A percentile compares a stretch with the other conserved stretches of the same genome.
Conservation (phyloP, 2,329 filamentous ascomycete genomes). For the Monilinia polystroma region DNA sequence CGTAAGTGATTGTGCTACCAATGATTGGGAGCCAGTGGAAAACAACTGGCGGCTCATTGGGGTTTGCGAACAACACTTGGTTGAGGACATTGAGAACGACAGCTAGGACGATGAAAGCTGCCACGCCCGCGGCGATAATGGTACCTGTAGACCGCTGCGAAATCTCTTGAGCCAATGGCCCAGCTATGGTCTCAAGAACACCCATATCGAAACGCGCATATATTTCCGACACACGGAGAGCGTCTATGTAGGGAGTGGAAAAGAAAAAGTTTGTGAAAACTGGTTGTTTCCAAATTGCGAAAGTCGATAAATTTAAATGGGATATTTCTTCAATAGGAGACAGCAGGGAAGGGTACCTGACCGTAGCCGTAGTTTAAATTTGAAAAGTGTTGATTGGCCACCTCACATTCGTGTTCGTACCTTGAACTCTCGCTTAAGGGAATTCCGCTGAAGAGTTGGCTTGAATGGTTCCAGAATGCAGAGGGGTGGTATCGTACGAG, state of each 20-base stretch:
- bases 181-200: conserved; percentile 36
- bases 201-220: conserved; percentile 32
- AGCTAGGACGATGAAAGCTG: conserved; percentile 49
- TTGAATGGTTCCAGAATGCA: not conserved
- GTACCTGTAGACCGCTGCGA: conserved; percentile 35
- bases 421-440: conserved; percentile 11
- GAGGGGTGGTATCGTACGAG: conserved; percentile 10
- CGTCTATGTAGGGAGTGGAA: not conserved
- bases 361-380: conserved; percentile 1
- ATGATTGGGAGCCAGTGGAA: conserved; percentile 82
- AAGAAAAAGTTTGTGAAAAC: conserved; percentile 1
- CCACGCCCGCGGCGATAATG: conserved; percentile 35
- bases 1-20: conserved; percentile 89
- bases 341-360: conserved; percentile 7
- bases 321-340: conserved; percentile 22
- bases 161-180: conserved; percentile 35
- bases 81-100: conserved; percentile 76
- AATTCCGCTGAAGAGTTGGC: not conserved
- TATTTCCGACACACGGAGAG: conserved; percentile 15
- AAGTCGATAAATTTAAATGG: conserved; percentile 21
- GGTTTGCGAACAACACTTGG: conserved; percentile 79
- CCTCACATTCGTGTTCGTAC: conserved; percentile 15
- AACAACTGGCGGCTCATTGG: conserved; percentile 76
- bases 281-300: conserved; percentile 5
- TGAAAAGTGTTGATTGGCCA: conserved; percentile 18